Percentiles rank a stretch among this genome's conserved stretches.
Evolutionary conservation across 1,284 basidiomycete species (phyloP).

Genomic region (Singerocomus inundabilis): DNA sequence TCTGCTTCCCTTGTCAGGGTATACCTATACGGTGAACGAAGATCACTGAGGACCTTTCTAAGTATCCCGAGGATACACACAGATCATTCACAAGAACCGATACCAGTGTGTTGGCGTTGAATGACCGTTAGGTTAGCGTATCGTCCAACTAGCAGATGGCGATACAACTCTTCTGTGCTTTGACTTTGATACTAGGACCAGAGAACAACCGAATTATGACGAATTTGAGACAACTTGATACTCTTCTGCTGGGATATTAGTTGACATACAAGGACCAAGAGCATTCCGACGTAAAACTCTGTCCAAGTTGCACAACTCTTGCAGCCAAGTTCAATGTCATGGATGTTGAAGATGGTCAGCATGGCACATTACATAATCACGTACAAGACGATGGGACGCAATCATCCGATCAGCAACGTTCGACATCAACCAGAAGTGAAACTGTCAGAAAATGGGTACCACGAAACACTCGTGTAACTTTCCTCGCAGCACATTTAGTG

Average conservation of each 20-base stretch:
- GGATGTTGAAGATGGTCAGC: too few species aligned
- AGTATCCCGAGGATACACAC: not conserved
- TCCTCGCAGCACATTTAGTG: not conserved
- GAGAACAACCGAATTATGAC: not conserved
- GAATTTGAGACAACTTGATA: not conserved
- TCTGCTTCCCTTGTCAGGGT: not conserved
- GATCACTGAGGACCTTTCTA: not conserved
- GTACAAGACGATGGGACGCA: not conserved
- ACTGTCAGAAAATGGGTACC: not conserved
- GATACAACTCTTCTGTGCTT: not conserved
- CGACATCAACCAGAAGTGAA: too few species aligned
- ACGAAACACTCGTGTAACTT: not conserved
- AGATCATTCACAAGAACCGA: not conserved
- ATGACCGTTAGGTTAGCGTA: not conserved
- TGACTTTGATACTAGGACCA: too few species aligned
- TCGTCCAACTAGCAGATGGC: not conserved
- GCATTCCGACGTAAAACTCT: not conserved
- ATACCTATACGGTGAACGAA: conserved; percentile 1
- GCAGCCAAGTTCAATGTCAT: too few species aligned
- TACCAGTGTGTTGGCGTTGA: not conserved
- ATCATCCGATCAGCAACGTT: too few species aligned
- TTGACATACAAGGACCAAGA: not conserved
- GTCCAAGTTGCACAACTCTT: too few species aligned
- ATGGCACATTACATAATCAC: too few species aligned
- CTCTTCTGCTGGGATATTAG: not conserved